A percentile compares a stretch with the other conserved stretches of the same genome.
Evolutionary conservation across 495 filamentous ascomycete species (phyloP).

Genomic region (Trichoderma virens): DNA sequence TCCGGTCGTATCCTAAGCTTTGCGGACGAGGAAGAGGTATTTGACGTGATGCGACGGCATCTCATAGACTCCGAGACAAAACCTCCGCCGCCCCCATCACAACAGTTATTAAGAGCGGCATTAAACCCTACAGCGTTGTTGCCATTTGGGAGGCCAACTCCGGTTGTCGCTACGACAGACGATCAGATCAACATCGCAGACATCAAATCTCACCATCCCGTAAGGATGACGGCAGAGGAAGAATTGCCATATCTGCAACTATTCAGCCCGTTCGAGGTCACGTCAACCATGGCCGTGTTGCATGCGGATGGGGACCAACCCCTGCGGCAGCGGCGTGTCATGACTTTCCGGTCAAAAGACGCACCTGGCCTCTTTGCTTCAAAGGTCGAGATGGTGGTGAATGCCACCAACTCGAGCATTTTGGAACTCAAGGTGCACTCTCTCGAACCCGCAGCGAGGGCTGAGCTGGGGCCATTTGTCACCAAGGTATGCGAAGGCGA

Average conservation of each 20-base stretch:
- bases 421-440: slow-evolving; percentile 29
- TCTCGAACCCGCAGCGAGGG: slow-evolving; percentile 32
- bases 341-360: slow-evolving; percentile 27
- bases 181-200: slow-evolving; percentile 22
- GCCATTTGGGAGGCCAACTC: slow-evolving; percentile 35
- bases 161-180: slow-evolving; percentile 11
- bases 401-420: slow-evolving; percentile 34
- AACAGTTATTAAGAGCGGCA: slow-evolving; percentile 27
- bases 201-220: slow-evolving; percentile 42
- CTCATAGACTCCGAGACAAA: slow-evolving; percentile 26
- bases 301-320: slow-evolving; percentile 17
- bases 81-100: slow-evolving; percentile 20
- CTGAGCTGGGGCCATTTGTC: slow-evolving; percentile 36
- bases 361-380: slow-evolving; percentile 37
- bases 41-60: slow-evolving; percentile 32
- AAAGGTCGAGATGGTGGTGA: slow-evolving; percentile 38
- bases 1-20: slow-evolving; percentile 15
- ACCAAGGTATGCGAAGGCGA: slow-evolving; percentile 19
- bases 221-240: slow-evolving; percentile 40
- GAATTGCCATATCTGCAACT: slow-evolving; percentile 50
- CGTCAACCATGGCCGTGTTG: slow-evolving; percentile 37
- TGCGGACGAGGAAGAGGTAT: slow-evolving; percentile 23
- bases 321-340: slow-evolving; percentile 32
- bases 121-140: slow-evolving; percentile 41
- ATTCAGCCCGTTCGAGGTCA: slow-evolving; percentile 48